A percentile compares a stretch with the other conserved stretches of the same genome.
Conservation (phyloP, 2,329 filamentous ascomycete genomes). For the Polytolypa hystricis region DNA sequence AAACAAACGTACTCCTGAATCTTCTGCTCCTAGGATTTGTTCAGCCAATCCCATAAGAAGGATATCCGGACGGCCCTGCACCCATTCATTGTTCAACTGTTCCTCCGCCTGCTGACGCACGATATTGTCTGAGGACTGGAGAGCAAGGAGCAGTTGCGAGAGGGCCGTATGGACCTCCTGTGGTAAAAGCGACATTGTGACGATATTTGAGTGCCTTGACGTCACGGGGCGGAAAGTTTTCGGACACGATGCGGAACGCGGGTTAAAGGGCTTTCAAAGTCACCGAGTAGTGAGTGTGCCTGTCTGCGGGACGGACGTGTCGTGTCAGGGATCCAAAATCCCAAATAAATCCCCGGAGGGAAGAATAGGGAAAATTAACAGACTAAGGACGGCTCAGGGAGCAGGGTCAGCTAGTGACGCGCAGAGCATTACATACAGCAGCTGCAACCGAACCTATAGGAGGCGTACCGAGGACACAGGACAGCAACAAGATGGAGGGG, state of each 20-base stretch:
- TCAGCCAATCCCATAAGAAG: conserved; percentile 90
- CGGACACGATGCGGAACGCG: too few species aligned
- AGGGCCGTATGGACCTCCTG: conserved; percentile 77
- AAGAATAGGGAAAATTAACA: too few species aligned
- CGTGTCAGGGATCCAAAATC: too few species aligned
- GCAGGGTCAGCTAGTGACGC: too few species aligned
- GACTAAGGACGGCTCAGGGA: too few species aligned
- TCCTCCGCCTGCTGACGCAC: conserved; percentile 80
- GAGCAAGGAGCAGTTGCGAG: conserved; percentile 70
- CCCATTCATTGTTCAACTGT: conserved; percentile 84
- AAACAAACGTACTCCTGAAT: conserved; percentile 57
- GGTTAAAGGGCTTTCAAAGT: too few species aligned
- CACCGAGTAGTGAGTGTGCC: too few species aligned
- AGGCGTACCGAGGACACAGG: not conserved
- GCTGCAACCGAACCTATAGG: not conserved
- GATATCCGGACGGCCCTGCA: conserved; percentile 66
- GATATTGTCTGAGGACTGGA: conserved; percentile 82
- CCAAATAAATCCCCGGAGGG: too few species aligned
- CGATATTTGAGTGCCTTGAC: not conserved
- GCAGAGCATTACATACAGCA: not conserved
- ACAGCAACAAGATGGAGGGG: not conserved
- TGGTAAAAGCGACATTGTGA: conserved; percentile 69
- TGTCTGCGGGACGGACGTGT: too few species aligned
- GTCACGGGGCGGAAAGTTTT: too few species aligned
- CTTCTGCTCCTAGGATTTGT: conserved; percentile 70